Conservation (phyloP, 2,329 filamentous ascomycete species). For the Microsporum ferrugineum region DNA sequence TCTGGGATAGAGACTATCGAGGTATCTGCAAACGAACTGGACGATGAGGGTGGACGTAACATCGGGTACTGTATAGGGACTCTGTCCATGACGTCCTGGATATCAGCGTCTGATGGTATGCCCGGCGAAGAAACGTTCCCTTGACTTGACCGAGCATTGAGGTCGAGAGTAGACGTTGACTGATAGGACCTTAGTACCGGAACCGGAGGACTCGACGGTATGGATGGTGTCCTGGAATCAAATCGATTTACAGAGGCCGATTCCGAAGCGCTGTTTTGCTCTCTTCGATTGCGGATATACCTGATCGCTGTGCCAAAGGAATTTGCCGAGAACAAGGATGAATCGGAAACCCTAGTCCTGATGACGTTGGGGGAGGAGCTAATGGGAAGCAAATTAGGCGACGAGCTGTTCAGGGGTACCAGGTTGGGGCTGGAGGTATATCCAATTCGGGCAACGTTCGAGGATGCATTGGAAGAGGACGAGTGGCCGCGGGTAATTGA, state of each 20-base stretch:
- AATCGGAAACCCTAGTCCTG: slow-evolving; percentile 27
- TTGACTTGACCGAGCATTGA: slow-evolving; percentile 18
- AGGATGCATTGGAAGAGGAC: slow-evolving; percentile 23
- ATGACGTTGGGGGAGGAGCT: slow-evolving; percentile 21
- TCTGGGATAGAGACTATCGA: slow-evolving; percentile 19
- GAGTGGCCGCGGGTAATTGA: slow-evolving; percentile 14
- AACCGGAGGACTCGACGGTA: slow-evolving; percentile 32
- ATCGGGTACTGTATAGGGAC: slow-evolving; percentile 8
- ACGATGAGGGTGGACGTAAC: slow-evolving; percentile 21
- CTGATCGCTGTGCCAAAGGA: slow-evolving; percentile 33
- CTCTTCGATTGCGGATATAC: slow-evolving; percentile 26
- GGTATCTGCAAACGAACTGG: slow-evolving; percentile 33
- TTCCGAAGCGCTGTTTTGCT: slow-evolving; percentile 23
- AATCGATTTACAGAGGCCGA: slow-evolving; percentile 14
- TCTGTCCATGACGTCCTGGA: slow-evolving; percentile 6
- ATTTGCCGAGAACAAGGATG: slow-evolving; percentile 29
- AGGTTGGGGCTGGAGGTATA: slow-evolving; percentile 32
- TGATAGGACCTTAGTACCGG: slow-evolving; percentile 24
- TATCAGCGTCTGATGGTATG: slow-evolving; percentile 14
- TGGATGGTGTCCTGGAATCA: slow-evolving; percentile 26
- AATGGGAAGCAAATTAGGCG: slow-evolving; percentile 27
- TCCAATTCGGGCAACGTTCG: slow-evolving; percentile 30
- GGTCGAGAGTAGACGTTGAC: slow-evolving; percentile 25
- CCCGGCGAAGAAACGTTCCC: slow-evolving; percentile 21
- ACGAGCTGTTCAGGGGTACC: slow-evolving; percentile 29